These are phyloP conservation scores for Mucor lusitanicus DNA, from an alignment of 371 early-diverging fungal genomes.

Conservation along the genomic window DNA sequence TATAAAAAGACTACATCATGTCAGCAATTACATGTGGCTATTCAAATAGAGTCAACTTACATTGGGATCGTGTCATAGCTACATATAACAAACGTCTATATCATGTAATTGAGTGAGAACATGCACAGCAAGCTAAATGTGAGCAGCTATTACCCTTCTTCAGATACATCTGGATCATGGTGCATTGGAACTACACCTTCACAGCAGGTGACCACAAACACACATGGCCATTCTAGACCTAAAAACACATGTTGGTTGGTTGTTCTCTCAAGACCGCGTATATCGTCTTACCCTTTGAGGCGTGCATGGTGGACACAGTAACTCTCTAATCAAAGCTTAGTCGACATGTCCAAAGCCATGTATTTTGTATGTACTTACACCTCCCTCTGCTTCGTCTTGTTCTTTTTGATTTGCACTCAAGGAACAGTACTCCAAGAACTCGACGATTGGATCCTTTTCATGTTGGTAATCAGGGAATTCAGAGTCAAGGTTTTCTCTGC, in stretches of 20 bases:
- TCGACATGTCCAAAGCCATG: not conserved
- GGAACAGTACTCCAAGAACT: conserved; percentile 38
- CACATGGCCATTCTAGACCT: conserved; percentile 70
- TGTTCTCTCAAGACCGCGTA: not conserved
- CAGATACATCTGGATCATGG: conserved; percentile 25
- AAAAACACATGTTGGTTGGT: not conserved
- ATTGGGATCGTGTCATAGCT: conserved; percentile 54
- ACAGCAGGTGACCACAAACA: conserved; percentile 56
- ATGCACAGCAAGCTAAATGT: conserved; percentile 6
- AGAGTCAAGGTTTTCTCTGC: not conserved
- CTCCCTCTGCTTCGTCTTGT: conserved; percentile 34
- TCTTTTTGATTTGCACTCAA: conserved; percentile 23
- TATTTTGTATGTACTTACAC: conserved; percentile 7
- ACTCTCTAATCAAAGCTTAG: conserved; percentile 32
- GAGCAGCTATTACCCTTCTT: conserved; percentile 32
- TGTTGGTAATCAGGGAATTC: not conserved
- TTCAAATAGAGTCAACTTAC: conserved; percentile 1
- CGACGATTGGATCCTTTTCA: conserved; percentile 18
- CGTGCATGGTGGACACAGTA: conserved; percentile 60
- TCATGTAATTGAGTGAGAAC: conserved; percentile 17
- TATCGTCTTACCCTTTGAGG: conserved; percentile 47
- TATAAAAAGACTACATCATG: conserved; percentile 15
- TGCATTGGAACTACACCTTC: conserved; percentile 52
- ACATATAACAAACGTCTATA: conserved; percentile 52
- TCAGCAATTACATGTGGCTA: not conserved